A percentile compares a stretch with the other conserved stretches of the same genome.
phyloP scores from a whole-genome alignment of 2,329 filamentous ascomycete species.

The Alternaria novae-zelandiae region DNA sequence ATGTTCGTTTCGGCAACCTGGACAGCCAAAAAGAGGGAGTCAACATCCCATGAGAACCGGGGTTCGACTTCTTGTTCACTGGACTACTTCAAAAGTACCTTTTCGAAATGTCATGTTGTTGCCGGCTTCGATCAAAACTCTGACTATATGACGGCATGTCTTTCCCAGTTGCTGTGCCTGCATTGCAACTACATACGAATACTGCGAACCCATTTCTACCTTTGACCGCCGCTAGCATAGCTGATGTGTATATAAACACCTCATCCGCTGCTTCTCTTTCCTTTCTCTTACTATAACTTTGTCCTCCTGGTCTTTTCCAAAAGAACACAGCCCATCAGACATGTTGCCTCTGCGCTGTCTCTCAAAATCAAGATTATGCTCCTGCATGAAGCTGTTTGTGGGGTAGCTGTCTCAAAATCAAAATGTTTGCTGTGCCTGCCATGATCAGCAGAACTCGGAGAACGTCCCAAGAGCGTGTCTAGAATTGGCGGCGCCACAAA shows the following conservation, averaged over 20 bases:
- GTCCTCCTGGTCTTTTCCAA: not conserved
- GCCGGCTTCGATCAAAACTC: not conserved
- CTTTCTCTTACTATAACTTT: not conserved
- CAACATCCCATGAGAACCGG: not conserved
- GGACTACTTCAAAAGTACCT: not conserved
- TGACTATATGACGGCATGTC: too few species aligned
- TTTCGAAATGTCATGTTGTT: too few species aligned
- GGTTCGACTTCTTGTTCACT: not conserved
- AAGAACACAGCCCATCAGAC: too few species aligned
- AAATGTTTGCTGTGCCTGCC: fast-evolving
- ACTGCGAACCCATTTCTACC: not conserved
- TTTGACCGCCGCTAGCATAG: not conserved
- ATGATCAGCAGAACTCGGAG: not conserved
- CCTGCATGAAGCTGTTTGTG: not conserved
- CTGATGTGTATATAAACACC: not conserved
- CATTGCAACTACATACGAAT: not conserved
- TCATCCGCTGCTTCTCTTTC: not conserved
- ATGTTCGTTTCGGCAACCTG: not conserved
- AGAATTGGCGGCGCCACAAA: not conserved
- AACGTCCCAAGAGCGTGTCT: not conserved
- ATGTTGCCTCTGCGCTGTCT: not conserved
- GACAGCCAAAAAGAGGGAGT: too few species aligned
- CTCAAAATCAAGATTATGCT: not conserved
- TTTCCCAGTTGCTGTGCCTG: not conserved
- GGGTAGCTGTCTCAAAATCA: not conserved